These are phyloP conservation scores for Poteriospumella lacustris DNA, from an alignment of 108 stramenopile species.

Conservation along the genomic window DNA sequence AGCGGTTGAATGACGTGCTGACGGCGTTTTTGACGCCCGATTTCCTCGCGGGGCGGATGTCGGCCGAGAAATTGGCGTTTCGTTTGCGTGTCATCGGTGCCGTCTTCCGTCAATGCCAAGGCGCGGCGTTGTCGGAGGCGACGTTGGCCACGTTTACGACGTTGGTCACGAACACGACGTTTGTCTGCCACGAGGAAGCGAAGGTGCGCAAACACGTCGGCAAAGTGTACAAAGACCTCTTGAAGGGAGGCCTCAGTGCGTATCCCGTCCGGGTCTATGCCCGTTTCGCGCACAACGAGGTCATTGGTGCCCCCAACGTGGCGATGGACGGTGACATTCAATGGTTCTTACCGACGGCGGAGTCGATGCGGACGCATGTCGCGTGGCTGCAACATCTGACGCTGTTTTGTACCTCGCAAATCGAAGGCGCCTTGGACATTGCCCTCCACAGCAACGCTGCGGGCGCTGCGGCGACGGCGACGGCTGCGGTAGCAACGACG, in stretches of 20 bases:
- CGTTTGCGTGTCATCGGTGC: conserved; percentile 9
- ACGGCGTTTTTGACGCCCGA: background rate
- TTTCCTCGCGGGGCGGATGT: background rate
- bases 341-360: no score
- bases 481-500: no score
- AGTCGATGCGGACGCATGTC: no score
- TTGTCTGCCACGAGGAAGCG: background rate
- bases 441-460: no score
- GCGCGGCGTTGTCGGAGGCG: background rate
- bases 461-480: no score
- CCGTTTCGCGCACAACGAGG: no score
- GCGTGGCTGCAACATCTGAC: no score
- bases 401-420: no score
- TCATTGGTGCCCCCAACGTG: no score
- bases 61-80: background rate
- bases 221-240: conserved; percentile 20
- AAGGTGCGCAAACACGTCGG: background rate
- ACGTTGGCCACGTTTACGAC: background rate
- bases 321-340: no score
- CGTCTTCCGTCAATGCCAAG: background rate
- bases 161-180: background rate
- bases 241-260: background rate
- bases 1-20: background rate
- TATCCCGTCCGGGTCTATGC: background rate
- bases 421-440: no score